These are phyloP conservation scores for Fraxinus anomala DNA, from an alignment of 257 asterid genomes.

Conservation along the genomic window DNA sequence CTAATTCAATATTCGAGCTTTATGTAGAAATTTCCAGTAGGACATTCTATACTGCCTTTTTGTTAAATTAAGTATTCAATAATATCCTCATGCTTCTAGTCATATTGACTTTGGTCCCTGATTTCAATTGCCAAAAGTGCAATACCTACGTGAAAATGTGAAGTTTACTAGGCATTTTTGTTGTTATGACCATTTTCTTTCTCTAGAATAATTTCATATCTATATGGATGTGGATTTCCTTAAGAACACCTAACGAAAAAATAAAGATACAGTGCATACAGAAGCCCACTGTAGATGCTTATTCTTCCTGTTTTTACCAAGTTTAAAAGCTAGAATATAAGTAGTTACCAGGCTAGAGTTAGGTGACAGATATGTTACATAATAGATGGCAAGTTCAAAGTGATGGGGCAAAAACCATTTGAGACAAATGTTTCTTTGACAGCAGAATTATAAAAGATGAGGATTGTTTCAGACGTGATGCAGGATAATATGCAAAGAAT, in stretches of 20 bases:
- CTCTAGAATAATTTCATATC: not conserved
- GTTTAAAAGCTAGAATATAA: not conserved
- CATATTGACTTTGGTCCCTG: not conserved
- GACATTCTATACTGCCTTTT: too few relatives aligned
- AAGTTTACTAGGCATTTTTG: not conserved
- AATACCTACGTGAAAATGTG: not conserved
- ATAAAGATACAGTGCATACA: not conserved
- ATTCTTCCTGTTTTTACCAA: not conserved
- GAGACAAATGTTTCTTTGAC: not conserved
- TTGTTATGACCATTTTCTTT: not conserved
- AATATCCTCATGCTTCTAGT: not conserved
- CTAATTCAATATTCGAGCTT: too few relatives aligned
- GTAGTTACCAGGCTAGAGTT: not conserved
- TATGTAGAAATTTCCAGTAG: not conserved
- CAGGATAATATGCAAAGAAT: not conserved
- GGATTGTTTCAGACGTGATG: not conserved
- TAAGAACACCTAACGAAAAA: not conserved
- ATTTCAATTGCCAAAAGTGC: not conserved
- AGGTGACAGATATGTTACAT: not conserved
- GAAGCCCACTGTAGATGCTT: not conserved
- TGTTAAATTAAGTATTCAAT: not conserved
- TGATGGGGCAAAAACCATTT: not conserved
- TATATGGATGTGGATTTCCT: not conserved
- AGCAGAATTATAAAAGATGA: not conserved
- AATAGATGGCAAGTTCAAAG: not conserved